These are phyloP conservation scores for Ganoderma sinense DNA, from an alignment of 1,284 basidiomycete species.

Conservation along the genomic window DNA sequence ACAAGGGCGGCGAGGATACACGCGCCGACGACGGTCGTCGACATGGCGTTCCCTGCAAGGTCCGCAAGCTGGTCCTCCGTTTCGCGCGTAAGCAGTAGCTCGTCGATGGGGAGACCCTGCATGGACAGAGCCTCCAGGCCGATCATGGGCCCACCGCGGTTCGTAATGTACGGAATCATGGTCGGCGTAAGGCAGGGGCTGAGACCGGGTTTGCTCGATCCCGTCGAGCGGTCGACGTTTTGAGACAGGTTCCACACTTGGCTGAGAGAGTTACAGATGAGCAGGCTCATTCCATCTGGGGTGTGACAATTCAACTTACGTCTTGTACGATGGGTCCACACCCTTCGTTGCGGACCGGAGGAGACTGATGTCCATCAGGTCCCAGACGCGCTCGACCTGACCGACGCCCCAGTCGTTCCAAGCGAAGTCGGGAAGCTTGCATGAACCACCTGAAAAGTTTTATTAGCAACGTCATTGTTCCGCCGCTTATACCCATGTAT, in stretches of 20 bases:
- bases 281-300: neutral
- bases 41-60: conserved; percentile 97
- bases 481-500: neutral
- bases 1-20: conserved; percentile 88
- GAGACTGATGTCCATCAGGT: conserved; percentile 91
- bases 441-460: conserved; percentile 69
- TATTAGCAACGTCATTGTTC: neutral
- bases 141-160: conserved; percentile 94
- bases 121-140: conserved; percentile 92
- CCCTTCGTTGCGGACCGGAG: conserved; percentile 85
- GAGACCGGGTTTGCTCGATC: conserved; percentile 83
- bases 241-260: conserved; percentile 98
- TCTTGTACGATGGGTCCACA: conserved; percentile 87
- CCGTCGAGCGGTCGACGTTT: conserved; percentile 92
- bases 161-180: conserved; percentile 97
- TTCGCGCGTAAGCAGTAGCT: conserved; percentile 91
- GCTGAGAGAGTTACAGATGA: conserved; percentile 44
- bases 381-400: conserved; percentile 96
- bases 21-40: conserved; percentile 93
- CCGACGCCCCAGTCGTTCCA: conserved; percentile 94
- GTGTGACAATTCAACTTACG: conserved; percentile 53
- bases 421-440: conserved; percentile 88
- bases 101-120: conserved; percentile 93
- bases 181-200: conserved; percentile 93
- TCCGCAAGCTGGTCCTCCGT: conserved; percentile 94